Percentiles rank a stretch among this genome's conserved stretches.
Evolutionary conservation across 129 eudicot species (phyloP).

Genomic region (Solidago caesia): DNA sequence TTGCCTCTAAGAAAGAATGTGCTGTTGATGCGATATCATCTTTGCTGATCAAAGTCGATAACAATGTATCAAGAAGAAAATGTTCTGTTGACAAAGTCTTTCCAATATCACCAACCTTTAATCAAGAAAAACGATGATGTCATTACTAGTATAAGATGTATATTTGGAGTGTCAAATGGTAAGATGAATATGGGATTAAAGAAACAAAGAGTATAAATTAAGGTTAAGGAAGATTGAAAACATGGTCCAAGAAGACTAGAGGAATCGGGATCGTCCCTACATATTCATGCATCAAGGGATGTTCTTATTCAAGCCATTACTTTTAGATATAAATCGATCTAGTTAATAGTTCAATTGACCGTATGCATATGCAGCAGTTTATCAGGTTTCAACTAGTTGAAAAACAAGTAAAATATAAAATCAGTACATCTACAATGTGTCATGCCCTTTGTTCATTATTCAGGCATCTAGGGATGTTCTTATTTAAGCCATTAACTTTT

Average conservation of each 20-base stretch:
- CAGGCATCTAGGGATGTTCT: not conserved
- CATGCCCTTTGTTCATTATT: not conserved
- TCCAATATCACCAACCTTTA: conserved; percentile 38
- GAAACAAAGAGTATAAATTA: not conserved
- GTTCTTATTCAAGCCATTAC: too few relatives aligned
- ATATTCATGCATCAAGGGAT: too few relatives aligned
- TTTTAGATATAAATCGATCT: too few relatives aligned
- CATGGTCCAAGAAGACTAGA: not conserved
- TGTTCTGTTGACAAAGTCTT: conserved; percentile 41
- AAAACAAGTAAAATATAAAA: too few relatives aligned
- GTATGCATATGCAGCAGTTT: too few relatives aligned
- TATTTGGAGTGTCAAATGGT: not conserved
- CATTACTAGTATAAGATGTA: not conserved
- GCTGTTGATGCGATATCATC: conserved; percentile 48
- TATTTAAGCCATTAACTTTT: not conserved
- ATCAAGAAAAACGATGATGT: not conserved
- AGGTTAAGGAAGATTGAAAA: too few relatives aligned
- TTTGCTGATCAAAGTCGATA: conserved; percentile 48
- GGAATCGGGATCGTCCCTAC: not conserved
- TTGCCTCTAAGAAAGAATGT: conserved; percentile 50
- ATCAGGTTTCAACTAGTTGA: too few relatives aligned
- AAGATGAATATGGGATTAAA: not conserved
- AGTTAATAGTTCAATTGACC: too few relatives aligned
- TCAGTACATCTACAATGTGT: too few relatives aligned
- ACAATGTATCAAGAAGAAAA: conserved; percentile 45